Base-by-base conservation (phyloP, 2,329 filamentous ascomycete species). In the Trichoderma brevicompactum region DNA sequence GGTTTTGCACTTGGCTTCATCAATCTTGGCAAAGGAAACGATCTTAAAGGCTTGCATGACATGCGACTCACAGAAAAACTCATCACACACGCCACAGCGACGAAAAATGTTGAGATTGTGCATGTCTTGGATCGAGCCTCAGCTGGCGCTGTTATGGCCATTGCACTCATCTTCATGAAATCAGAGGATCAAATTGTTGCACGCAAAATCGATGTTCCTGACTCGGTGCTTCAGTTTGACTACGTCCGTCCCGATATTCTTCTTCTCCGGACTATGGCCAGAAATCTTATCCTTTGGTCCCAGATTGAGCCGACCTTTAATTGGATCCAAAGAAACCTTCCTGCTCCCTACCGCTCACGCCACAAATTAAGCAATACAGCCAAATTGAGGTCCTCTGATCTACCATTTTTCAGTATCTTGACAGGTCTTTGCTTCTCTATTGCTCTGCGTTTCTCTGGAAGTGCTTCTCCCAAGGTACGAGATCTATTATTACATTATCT, bases 131-230 rank as follows among this genome's bases (percentile, higher is more conserved):
- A 99, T 74, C 90, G 94, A 71, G 94, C 94, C 6, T 95, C 92
- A 9, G 92, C 96, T 2, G 95, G 92, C n/a, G 94, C 95, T 1
- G 92, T 96, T 7, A 87, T 98, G 72, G 94, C 95, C 0, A 84
- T 97, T 66, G 87, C 93, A 1, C 84, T 99, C 62, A 94, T 99
- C 38, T 99, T 94, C 76, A 95, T 99, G 92, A 98, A 98, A 78
- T 95, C 94, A 0, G 92, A 96, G 69, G 92, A 99, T 74, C 85
- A 87, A 66, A 88, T 91, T 15, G 86, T 99, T 19, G 95, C 95
- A 3, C 87, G 89, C 64, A 98, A 97, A 80, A 89, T 99, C 60
- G 92, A 98, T 74, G 89, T 98, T 0, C 96, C 96, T 0, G 91
- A 96, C 69, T 96, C 95, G 0, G 80, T 91, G 32, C 84, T 95